Base-by-base conservation (phyloP, 2,329 filamentous ascomycete species). In the Xenoacremonium recifei region DNA sequence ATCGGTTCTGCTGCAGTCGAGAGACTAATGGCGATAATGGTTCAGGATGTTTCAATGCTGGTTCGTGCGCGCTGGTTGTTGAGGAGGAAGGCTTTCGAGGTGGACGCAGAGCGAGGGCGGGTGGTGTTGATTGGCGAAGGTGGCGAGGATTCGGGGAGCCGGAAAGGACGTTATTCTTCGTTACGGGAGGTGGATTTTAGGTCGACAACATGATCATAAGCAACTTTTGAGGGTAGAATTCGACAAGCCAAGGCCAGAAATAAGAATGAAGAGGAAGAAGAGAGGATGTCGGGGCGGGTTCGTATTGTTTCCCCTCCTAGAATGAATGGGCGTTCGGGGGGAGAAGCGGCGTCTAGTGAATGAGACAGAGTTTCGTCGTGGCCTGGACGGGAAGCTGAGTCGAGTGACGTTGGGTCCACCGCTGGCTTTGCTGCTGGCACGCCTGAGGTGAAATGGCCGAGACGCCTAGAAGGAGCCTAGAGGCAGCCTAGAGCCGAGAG, bases 401-500 rank as follows among this genome's bases (percentile, higher is more conserved):
- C 33, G 40, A 40, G 41, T 47, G 45, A 47, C 41, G 41, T 41
- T 41, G 34, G 44, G 36, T 20, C 45, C 45, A 44, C 45, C 37
- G 29, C 21, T 29, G 34, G 30, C 39, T 35, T n/a, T n/a, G n/a
- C n/a, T n/a, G n/a, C n/a, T n/a, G n/a, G n/a, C n/a, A n/a, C n/a
- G n/a, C n/a, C n/a, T n/a, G n/a, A n/a, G n/a, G n/a, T n/a, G n/a
- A n/a, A n/a, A n/a, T n/a, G 41, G 39, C 27, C 35, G 23, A 31
- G 20, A n/a, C n/a, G n/a, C n/a, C n/a, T n/a, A n/a, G n/a, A n/a
- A n/a, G n/a, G n/a, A n/a, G n/a, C n/a, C n/a, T n/a, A n/a, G n/a
- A n/a, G n/a, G n/a, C n/a, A n/a, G n/a, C n/a, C n/a, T n/a, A n/a
- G n/a, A n/a, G n/a, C n/a, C n/a, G n/a, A n/a, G n/a, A n/a, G n/a